A percentile compares a stretch with the other conserved stretches of the same genome.
These are phyloP conservation scores for Saccharum hybrid DNA, from an alignment of 202 grass and related monocot genomes.

Conservation along the genomic window DNA sequence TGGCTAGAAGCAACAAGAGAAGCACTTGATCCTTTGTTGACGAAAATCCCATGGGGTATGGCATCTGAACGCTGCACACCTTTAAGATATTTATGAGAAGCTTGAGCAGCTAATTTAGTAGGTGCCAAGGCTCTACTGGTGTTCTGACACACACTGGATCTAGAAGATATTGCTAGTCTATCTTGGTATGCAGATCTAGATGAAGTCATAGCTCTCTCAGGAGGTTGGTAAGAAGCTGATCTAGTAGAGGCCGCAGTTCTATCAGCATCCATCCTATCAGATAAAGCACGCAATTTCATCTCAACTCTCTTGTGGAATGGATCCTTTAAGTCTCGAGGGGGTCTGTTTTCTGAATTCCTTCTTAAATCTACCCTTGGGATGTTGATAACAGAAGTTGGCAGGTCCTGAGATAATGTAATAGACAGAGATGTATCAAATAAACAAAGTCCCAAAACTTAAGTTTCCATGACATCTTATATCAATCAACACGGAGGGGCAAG, in stretches of 20 bases:
- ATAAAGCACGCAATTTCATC: conserved; percentile 60
- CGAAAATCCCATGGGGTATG: conserved; percentile 23
- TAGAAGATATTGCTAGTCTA: conserved; percentile 38
- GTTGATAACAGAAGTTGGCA: conserved; percentile 43
- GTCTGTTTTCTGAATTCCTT: conserved; percentile 49
- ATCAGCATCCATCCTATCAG: conserved; percentile 57
- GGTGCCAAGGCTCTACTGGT: conserved; percentile 8
- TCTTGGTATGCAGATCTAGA: conserved; percentile 34
- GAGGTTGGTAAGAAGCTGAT: conserved; percentile 40
- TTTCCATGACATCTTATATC: conserved; percentile 13
- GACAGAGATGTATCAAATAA: conserved; percentile 31
- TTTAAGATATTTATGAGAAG: conserved; percentile 33
- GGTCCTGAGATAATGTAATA: conserved; percentile 44
- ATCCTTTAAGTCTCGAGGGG: conserved; percentile 46
- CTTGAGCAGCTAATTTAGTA: conserved; percentile 44
- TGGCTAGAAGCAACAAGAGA: conserved; percentile 42
- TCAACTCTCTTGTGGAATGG: conserved; percentile 60
- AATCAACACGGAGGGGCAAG: background rate
- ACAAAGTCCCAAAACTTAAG: background rate
- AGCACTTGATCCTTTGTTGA: conserved; percentile 40
- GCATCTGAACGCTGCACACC: conserved; percentile 20
- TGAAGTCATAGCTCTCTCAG: conserved; percentile 14
- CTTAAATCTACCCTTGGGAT: conserved; percentile 43
- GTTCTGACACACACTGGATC: conserved; percentile 34
- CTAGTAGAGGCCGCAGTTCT: conserved; percentile 38